phyloP scores from a whole-genome alignment of 1,139 yeast genomes.

The Nadsonia starkeyi-henricii region DNA sequence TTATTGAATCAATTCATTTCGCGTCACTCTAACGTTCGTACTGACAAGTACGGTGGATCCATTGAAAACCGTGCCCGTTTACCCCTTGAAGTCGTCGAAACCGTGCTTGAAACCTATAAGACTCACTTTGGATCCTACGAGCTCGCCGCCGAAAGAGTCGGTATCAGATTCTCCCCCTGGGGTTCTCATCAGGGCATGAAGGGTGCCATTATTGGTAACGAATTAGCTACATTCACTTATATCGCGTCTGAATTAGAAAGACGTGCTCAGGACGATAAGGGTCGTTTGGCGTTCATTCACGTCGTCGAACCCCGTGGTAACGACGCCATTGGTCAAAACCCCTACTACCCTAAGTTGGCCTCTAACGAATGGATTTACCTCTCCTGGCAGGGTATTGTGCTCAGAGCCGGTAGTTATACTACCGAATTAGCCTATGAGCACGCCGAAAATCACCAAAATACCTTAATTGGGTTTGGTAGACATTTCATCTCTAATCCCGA shows the following conservation, averaged over 20 bases:
- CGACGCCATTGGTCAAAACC: slow-evolving; percentile 18
- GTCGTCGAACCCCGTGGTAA: slow-evolving; percentile 34
- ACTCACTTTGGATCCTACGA: slow-evolving; percentile 19
- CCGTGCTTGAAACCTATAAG: slow-evolving; percentile 18
- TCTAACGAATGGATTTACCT: slow-evolving; percentile 8
- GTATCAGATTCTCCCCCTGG: slow-evolving; percentile 46
- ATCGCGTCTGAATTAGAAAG: slow-evolving; percentile 19
- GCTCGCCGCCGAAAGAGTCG: slow-evolving; percentile 41
- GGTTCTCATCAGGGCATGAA: slow-evolving; percentile 20
- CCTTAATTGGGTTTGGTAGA: slow-evolving; percentile 34
- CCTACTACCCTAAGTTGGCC: slow-evolving; percentile 6
- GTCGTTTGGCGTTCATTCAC: slow-evolving; percentile 37
- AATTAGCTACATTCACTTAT: slow-evolving; percentile 17
- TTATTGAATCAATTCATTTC: slow-evolving; percentile 47
- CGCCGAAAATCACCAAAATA: slow-evolving; percentile 24
- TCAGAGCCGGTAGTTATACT: slow-evolving; percentile 29
- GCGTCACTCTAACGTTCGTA: slow-evolving; percentile 38
- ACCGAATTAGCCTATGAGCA: slow-evolving; percentile 15
- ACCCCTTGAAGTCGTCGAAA: slow-evolving; percentile 42
- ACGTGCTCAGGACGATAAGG: slow-evolving; percentile 28
- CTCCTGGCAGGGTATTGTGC: slow-evolving; percentile 27
- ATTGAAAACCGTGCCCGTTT: slow-evolving; percentile 53
- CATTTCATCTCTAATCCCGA: slow-evolving; percentile 38
- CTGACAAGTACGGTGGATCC: slow-evolving; percentile 56
- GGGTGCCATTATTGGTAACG: slow-evolving; percentile 10